A percentile compares a stretch with the other conserved stretches of the same genome.
Conservation (phyloP, 371 early-diverging fungal species). For the Lichtheimia hyalospora region DNA sequence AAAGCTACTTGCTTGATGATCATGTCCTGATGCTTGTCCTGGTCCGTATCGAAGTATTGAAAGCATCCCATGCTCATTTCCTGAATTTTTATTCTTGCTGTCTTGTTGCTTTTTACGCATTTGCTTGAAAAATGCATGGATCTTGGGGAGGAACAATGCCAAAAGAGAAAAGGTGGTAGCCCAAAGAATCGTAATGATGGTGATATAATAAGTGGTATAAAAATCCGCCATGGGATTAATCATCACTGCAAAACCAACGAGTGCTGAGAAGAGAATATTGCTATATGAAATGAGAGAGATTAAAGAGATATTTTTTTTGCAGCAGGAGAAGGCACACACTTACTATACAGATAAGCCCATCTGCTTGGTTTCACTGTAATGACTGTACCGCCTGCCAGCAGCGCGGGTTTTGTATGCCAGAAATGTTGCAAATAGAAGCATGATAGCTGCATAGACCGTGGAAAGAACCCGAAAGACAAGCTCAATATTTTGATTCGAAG, state of each 20-base stretch:
- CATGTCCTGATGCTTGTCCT: neutral
- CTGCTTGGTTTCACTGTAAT: constrained; percentile 63
- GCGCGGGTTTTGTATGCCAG: constrained; percentile 59
- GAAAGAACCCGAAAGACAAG: constrained; percentile 29
- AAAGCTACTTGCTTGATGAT: neutral
- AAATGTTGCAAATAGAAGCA: constrained; percentile 55
- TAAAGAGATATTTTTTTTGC: neutral
- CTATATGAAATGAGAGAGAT: constrained; percentile 16
- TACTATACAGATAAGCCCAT: constrained; percentile 65
- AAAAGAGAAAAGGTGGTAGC: constrained; percentile 56
- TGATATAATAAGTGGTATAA: constrained; percentile 54
- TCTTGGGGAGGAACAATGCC: constrained; percentile 57
- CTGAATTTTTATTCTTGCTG: neutral
- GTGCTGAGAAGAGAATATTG: constrained; percentile 56
- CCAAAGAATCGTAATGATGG: constrained; percentile 52
- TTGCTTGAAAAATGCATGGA: constrained; percentile 38
- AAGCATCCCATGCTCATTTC: neutral
- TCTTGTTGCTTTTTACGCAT: constrained; percentile 6
- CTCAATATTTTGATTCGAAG: constrained; percentile 12
- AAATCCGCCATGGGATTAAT: constrained; percentile 53
- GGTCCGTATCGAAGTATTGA: neutral
- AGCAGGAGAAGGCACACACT: constrained; percentile 18
- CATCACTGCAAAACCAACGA: constrained; percentile 52
- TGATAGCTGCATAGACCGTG: constrained; percentile 34
- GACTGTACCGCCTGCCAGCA: constrained; percentile 49